Evolutionary conservation across 176 grass and related monocot genomes (phyloP).

Genomic region (Olyra latifolia): DNA sequence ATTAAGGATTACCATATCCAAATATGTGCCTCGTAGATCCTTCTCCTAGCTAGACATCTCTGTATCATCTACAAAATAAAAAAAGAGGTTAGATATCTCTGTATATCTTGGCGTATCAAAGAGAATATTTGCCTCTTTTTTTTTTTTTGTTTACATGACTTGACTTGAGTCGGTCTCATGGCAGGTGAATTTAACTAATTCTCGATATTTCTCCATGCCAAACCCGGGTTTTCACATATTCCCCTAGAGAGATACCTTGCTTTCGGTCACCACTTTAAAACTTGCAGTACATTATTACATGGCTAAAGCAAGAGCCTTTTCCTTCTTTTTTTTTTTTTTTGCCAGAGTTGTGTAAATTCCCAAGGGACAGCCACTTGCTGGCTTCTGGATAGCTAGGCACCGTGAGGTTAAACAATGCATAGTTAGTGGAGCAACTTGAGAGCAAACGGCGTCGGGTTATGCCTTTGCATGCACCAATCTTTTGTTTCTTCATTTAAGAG

Average conservation of each 20-base stretch:
- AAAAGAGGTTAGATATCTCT: conserved; percentile 9
- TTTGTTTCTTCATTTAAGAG: neutral
- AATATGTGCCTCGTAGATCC: conserved; percentile 20
- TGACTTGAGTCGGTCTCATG: conserved; percentile 29
- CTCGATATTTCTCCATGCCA: conserved; percentile 42
- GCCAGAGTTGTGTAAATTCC: conserved; percentile 17
- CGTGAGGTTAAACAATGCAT: conserved; percentile 26
- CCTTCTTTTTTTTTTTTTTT: no score
- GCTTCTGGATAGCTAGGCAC: conserved; percentile 14
- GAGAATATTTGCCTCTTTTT: conserved; percentile 17
- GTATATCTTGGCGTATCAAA: conserved; percentile 22
- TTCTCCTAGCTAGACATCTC: conserved; percentile 13
- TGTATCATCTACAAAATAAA: neutral
- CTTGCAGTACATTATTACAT: conserved; percentile 27
- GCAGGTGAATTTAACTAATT: conserved; percentile 7
- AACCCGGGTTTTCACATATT: conserved; percentile 46
- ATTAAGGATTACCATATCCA: neutral
- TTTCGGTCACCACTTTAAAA: conserved; percentile 44
- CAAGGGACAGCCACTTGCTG: conserved; percentile 24
- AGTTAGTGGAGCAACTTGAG: neutral
- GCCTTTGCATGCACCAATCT: neutral
- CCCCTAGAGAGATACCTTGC: conserved; percentile 18
- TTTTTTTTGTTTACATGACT: conserved; percentile 27
- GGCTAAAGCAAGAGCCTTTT: conserved; percentile 27
- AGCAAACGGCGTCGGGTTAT: conserved; percentile 31